phyloP scores from a whole-genome alignment of 176 grass and related monocot genomes.

The Hyparrhenia diplandra region DNA sequence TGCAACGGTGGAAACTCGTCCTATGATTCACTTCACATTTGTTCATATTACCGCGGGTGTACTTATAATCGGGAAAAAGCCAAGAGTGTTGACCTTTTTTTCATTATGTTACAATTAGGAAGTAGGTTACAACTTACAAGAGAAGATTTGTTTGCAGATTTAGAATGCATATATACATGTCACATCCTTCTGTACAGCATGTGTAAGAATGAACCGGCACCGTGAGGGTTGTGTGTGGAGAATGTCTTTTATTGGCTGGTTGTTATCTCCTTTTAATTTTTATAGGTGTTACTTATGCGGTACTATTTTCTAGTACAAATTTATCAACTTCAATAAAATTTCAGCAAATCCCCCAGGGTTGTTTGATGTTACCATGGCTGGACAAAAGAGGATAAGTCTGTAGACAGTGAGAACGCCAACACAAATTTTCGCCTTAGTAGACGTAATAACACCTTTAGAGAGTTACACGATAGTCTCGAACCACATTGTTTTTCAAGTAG shows the following conservation, averaged over 20 bases:
- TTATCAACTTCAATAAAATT: too few relatives aligned
- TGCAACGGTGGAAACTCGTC: background rate
- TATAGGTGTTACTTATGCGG: too few relatives aligned
- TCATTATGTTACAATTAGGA: background rate
- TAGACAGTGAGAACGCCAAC: too few relatives aligned
- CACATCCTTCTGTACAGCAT: constrained; percentile 20
- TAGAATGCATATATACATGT: constrained; percentile 3
- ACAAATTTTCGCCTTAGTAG: too few relatives aligned
- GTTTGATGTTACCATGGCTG: too few relatives aligned
- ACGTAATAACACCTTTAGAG: too few relatives aligned
- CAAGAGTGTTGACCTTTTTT: background rate
- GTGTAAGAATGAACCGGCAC: constrained; percentile 5
- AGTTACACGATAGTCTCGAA: too few relatives aligned
- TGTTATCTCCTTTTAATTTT: background rate
- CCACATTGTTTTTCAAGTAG: too few relatives aligned
- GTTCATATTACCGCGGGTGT: constrained; percentile 5
- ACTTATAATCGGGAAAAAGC: background rate
- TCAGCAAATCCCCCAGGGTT: too few relatives aligned
- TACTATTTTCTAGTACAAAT: background rate
- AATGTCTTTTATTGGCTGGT: background rate
- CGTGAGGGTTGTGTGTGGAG: background rate
- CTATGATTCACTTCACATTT: background rate
- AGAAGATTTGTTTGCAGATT: constrained; percentile 10
- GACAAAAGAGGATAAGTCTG: too few relatives aligned
- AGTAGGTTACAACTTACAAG: background rate